Base-by-base conservation (phyloP, 2,329 filamentous ascomycete species). In the Coniochaeta hoffmannii region DNA sequence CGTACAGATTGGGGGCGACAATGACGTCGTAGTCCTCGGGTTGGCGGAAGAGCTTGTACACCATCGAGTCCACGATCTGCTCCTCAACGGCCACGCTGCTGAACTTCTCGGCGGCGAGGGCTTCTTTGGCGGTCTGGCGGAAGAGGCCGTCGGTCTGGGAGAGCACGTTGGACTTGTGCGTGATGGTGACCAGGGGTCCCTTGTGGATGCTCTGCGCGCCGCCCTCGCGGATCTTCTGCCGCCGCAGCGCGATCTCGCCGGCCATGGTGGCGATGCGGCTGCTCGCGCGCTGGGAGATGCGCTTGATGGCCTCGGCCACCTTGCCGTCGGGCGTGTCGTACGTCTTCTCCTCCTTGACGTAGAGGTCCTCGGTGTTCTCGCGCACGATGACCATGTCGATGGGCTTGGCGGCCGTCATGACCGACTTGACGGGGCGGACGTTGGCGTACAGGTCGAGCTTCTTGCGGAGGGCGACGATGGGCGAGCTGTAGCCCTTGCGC, bases 11-110 rank as follows among this genome's bases (percentile, higher is more conserved):
- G 53, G 93, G 94, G 9, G 93, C 94, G 50, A 99, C 94, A 64
- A 99, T 96, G 62, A 97, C 93, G 71, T 99, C 94, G 83, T 97
- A 99, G 68, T 87, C 88, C 67, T 87, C 82, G 44, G 94, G 94
- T 74, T 97, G 90, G 59, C 93, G 90, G 85, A 97, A 97, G 56
- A 99, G 88, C 80, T 97, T 97, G 84, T 97, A 97, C 57, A 97
- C 91, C 94, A 99, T 99, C 59, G 88, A 93, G 75, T 99, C 94
- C 60, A 99, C 93, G 64, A 99, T 99, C 77, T 99, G 94, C 80
- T 97, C 94, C 74, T 97, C 94, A 55, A 97, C 79, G 41, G 75
- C 74, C 54, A 96, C 76, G 58, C 63, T 56, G 8, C 74, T 72
- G 76, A 89, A 97, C 62, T 76, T 79, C 12, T 80, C 63, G 53